Conservation (phyloP, 768 basidiomycete genomes). For the Hebeloma cylindrosporum region DNA sequence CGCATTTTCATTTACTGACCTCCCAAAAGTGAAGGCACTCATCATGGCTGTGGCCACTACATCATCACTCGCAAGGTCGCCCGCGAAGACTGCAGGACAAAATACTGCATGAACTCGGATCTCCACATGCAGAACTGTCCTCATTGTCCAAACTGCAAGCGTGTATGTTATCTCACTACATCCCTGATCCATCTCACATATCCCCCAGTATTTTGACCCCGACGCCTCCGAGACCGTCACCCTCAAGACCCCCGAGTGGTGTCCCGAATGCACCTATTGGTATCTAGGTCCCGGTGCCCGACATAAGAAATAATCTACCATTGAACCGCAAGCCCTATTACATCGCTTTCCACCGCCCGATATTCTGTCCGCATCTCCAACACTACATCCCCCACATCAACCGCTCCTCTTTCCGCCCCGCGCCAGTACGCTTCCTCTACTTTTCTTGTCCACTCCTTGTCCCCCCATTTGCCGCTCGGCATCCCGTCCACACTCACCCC, state of each 20-base stretch:
- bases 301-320: conserved; percentile 48
- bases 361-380: too few relatives aligned
- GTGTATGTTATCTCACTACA: conserved; percentile 33
- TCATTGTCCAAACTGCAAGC: conserved; percentile 43
- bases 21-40: conserved; percentile 63
- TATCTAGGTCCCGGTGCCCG: conserved; percentile 48
- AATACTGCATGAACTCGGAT: conserved; percentile 39
- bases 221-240: conserved; percentile 65
- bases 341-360: too few relatives aligned
- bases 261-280: conserved; percentile 59
- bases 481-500: conserved; percentile 46
- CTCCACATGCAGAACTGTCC: conserved; percentile 35
- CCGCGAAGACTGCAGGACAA: conserved; percentile 56
- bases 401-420: conserved; percentile 13
- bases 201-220: conserved; percentile 64
- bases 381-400: conserved; percentile 19
- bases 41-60: conserved; percentile 81
- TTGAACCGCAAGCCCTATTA: conserved; percentile 72
- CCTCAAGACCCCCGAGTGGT: conserved; percentile 49
- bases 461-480: conserved; percentile 71
- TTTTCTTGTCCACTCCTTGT: conserved; percentile 75
- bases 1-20: conserved; percentile 21
- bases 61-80: conserved; percentile 51
- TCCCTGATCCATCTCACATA: conserved; percentile 8
- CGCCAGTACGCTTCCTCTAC: conserved; percentile 88